phyloP scores from a whole-genome alignment of 1,139 yeast genomes.

The Taphrina communis region DNA sequence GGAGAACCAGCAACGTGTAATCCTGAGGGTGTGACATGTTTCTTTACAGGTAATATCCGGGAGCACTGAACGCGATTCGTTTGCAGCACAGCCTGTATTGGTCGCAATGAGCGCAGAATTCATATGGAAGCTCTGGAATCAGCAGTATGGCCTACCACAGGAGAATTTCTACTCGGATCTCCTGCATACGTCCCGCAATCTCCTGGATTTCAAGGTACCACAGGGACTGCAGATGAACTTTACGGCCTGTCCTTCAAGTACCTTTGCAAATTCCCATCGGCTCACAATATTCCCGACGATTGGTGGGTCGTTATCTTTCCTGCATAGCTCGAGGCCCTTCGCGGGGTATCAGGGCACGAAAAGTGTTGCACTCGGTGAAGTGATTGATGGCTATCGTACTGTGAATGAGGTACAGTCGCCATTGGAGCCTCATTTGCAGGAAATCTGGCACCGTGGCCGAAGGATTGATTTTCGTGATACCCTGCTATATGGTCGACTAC shows the following conservation, averaged over 20 bases:
- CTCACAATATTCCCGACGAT: constrained; percentile 70
- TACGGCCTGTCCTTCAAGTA: constrained; percentile 72
- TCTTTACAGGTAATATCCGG: no score
- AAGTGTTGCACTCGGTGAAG: constrained; percentile 55
- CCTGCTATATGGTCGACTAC: constrained; percentile 79
- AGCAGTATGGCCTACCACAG: constrained; percentile 37
- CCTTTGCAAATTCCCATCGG: constrained; percentile 76
- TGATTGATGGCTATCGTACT: constrained; percentile 49
- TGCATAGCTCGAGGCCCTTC: constrained; percentile 71
- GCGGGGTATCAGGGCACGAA: constrained; percentile 58
- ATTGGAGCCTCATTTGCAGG: constrained; percentile 47
- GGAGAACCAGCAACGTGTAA: no score
- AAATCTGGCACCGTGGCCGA: constrained; percentile 51
- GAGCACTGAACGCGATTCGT: background rate
- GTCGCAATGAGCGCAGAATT: constrained; percentile 38
- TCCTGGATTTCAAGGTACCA: constrained; percentile 79
- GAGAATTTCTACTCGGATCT: constrained; percentile 40
- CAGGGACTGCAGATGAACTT: constrained; percentile 69
- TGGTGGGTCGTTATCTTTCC: constrained; percentile 82
- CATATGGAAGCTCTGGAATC: constrained; percentile 39
- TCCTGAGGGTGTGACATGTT: no score
- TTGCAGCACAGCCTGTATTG: background rate
- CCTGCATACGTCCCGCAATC: constrained; percentile 47
- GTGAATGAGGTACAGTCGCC: constrained; percentile 51
- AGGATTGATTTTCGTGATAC: constrained; percentile 52